These are phyloP conservation scores for Tulasnella sp. DNA, from an alignment of 768 basidiomycete genomes.

Conservation along the genomic window DNA sequence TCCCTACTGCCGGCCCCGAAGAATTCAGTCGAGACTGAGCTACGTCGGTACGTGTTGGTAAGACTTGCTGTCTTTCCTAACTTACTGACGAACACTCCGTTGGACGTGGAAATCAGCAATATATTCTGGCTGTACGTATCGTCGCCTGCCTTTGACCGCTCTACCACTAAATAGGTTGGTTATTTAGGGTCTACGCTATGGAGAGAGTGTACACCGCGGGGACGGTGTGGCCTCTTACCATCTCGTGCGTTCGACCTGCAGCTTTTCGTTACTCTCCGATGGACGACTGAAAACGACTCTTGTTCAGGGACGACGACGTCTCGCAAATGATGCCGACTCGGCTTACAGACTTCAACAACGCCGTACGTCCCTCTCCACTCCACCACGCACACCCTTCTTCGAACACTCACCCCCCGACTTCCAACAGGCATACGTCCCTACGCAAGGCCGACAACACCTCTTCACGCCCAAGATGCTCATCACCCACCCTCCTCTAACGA, in stretches of 20 bases:
- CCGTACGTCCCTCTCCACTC: neutral
- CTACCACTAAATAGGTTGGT: neutral
- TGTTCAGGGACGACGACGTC: slow-evolving; percentile 2
- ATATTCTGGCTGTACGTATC: slow-evolving; percentile 6
- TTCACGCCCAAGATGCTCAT: slow-evolving; percentile 48
- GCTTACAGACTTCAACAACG: neutral
- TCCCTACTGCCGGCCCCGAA: neutral
- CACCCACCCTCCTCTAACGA: slow-evolving; percentile 46
- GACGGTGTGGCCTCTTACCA: neutral
- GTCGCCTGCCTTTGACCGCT: neutral
- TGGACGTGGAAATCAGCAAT: neutral
- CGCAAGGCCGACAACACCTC: slow-evolving; percentile 46
- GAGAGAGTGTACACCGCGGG: slow-evolving; percentile 1
- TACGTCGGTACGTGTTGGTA: neutral
- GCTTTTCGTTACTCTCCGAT: neutral
- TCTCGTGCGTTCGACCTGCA: neutral
- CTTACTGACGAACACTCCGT: neutral
- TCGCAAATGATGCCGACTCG: slow-evolving; percentile 11
- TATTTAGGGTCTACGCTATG: neutral
- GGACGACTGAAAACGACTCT: neutral
- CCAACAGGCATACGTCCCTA: neutral
- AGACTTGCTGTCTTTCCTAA: neutral
- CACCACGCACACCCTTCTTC: neutral
- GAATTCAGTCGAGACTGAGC: neutral
- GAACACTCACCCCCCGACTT: neutral